Conservation (phyloP, 345 rosid species). For the Syzygium aromaticum region DNA sequence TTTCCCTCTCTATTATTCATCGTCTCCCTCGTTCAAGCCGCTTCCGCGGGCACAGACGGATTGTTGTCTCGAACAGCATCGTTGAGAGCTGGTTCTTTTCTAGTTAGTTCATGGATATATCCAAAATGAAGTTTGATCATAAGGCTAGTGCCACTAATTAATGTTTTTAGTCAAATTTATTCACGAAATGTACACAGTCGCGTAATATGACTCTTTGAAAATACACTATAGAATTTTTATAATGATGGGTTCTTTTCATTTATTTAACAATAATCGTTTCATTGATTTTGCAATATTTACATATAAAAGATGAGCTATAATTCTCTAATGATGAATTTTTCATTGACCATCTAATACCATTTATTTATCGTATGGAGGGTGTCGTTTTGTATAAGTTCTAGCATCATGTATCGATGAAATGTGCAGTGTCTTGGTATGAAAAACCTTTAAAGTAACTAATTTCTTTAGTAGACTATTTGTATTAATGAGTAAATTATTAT, state of each 20-base stretch:
- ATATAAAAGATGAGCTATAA: not conserved
- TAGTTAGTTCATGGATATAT: not conserved
- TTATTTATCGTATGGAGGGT: not conserved
- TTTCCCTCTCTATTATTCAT: not conserved
- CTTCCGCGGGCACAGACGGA: not conserved
- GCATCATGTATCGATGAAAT: not conserved
- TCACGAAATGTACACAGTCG: not conserved
- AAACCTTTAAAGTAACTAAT: not conserved
- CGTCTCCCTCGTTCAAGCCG: not conserved
- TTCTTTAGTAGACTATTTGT: not conserved
- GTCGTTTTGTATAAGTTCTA: not conserved
- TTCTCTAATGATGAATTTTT: not conserved
- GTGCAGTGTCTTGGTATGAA: not conserved
- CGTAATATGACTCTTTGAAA: not conserved
- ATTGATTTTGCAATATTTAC: not conserved
- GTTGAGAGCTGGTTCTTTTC: not conserved
- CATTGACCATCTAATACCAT: not conserved
- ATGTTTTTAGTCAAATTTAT: not conserved
- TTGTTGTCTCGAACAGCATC: not conserved
- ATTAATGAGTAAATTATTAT: not conserved
- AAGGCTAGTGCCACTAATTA: not conserved
- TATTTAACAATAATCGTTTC: not conserved
- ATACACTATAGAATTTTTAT: not conserved
- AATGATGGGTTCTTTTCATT: not conserved
- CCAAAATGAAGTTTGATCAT: not conserved